phyloP scores from a whole-genome alignment of 2,329 filamentous ascomycete genomes.

The Penicillium sp. region DNA sequence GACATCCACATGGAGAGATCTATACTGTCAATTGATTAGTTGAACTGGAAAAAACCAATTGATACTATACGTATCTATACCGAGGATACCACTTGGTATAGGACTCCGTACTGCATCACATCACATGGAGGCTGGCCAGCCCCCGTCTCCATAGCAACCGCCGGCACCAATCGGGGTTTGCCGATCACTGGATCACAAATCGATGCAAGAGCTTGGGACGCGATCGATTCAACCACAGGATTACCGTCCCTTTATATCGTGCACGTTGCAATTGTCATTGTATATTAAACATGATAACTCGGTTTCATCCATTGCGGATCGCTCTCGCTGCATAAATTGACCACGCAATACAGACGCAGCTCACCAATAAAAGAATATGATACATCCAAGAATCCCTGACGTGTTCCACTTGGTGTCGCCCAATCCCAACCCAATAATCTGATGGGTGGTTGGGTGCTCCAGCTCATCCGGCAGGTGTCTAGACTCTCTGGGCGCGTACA shows the following conservation, averaged over 20 bases:
- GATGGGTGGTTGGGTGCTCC: neutral
- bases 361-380: conserved; percentile 1
- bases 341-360: neutral
- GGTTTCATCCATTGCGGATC: neutral
- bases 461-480: conserved; percentile 16
- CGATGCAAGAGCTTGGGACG: neutral
- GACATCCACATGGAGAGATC: neutral
- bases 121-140: conserved; percentile 1
- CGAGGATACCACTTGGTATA: neutral
- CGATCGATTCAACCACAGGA: neutral
- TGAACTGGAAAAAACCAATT: too few species aligned
- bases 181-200: conserved; percentile 1
- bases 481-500: conserved; percentile 14
- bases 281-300: neutral
- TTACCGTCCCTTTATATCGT: neutral
- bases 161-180: neutral
- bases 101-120: neutral
- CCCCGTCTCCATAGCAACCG: conserved; percentile 7
- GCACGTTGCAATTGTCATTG: too few species aligned
- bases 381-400: neutral
- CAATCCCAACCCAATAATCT: conserved; percentile 7
- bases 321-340: neutral
- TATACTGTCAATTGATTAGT: neutral
- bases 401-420: conserved; percentile 9
- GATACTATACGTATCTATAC: neutral